Base-by-base conservation (phyloP, 2,329 filamentous ascomycete genomes). In the Xylariaceae sp. region DNA sequence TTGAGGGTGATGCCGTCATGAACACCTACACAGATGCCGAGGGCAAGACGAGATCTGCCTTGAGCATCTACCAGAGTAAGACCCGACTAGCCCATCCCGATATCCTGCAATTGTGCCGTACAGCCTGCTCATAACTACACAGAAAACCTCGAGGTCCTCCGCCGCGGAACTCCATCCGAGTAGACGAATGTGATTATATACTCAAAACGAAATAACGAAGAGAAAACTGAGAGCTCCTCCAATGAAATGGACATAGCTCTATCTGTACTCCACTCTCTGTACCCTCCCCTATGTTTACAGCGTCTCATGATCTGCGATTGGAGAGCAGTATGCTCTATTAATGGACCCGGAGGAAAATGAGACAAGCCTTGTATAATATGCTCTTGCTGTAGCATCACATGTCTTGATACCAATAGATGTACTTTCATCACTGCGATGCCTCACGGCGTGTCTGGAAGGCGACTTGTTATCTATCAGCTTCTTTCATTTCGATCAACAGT, bases 61-160 rank as follows among this genome's bases (percentile, higher is more conserved):
- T 97, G 65, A 92, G 77, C 71, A 77, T 97, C 63, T 71, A 87
- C 46, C 90, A 96, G 75, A 86, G 93, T 96, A 84, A 66, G 89
- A 46, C 5, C 31, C 19, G 9, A 18, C 9, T 14, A 6, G 6
- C 39, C 3, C 11, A 12, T 31, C 14, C 3, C 9, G 18, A 13
- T 17, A 40, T 31, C 3, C 13, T 12, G 42, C 9, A 42, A 16
- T 31, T 33, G 2, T 19, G 14, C 11, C 39, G 13, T 5, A 2
- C 22, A 31, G 28, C 31, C 43, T 54, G 46, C 48, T 31, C 48
- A 48, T 51, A n/a, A 14, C 16, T 28, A 51, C 16, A 41, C 55
- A 81, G 78, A 67, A 60, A 71, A 65, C 59, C 64, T 81, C 47
- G 76, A 81, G 57, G 70, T 77, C 44, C 73, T 81, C 53, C 71